A percentile compares a stretch with the other conserved stretches of the same genome.
Evolutionary conservation across 805 yeast species (phyloP).

Genomic region (Zygosaccharomyces gambellarensis): DNA sequence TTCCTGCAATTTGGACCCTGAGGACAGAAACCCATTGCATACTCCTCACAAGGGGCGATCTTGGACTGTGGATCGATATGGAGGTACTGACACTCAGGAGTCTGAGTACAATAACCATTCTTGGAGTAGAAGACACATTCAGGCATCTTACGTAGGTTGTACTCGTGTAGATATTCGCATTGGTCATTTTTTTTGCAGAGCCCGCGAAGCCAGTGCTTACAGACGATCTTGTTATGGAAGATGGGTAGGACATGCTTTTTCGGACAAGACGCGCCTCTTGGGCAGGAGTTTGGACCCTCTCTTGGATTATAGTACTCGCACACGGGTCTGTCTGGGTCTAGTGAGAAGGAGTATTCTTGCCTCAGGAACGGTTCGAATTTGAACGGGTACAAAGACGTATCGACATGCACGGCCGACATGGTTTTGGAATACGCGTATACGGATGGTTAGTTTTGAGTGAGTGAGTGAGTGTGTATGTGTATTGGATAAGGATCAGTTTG

Average conservation of each 20-base stretch:
- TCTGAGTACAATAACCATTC: constrained; percentile 79
- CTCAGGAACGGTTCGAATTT: constrained; percentile 81
- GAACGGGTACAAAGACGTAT: constrained; percentile 41
- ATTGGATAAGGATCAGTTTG: neutral
- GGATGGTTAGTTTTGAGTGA: neutral
- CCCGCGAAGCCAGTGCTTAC: constrained; percentile 98
- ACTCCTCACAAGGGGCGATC: constrained; percentile 82
- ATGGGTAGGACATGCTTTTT: constrained; percentile 74
- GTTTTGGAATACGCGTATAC: neutral
- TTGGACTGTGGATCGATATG: constrained; percentile 87
- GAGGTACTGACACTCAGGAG: constrained; percentile 87
- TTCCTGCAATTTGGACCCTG: constrained; percentile 82
- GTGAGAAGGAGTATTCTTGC: constrained; percentile 72
- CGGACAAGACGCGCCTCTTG: constrained; percentile 79
- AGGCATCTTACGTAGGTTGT: constrained; percentile 90
- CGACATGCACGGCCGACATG: constrained; percentile 40
- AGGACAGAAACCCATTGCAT: constrained; percentile 84
- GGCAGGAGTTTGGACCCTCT: constrained; percentile 57
- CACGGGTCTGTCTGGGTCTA: constrained; percentile 85
- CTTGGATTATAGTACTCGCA: constrained; percentile 64
- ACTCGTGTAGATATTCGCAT: constrained; percentile 95
- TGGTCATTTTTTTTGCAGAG: constrained; percentile 94
- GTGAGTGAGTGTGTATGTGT: neutral
- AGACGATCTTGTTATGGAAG: constrained; percentile 74
- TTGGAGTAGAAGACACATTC: constrained; percentile 86